Evolutionary conservation across 352 stramenopile species (phyloP), one percentile per base, ranked within the genome.

Genomic region (Phytophthora meadii): DNA sequence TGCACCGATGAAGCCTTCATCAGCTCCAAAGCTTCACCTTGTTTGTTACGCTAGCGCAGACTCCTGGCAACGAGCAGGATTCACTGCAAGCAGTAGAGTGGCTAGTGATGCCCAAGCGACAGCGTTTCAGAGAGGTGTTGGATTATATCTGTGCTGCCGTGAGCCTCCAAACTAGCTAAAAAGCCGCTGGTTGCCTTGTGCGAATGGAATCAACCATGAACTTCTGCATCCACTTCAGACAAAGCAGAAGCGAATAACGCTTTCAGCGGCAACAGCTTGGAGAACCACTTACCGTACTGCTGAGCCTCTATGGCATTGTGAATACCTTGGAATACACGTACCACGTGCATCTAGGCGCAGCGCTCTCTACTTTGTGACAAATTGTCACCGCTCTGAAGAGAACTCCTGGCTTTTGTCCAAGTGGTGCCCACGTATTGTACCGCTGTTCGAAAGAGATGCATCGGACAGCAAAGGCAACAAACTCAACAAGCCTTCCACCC

Each of bases 381-480:
- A 22, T 22, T 22, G 22, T 22, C 36, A 42, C 36, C 36, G 10
- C 5, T 40, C 5, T 12, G 11, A 40, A 40, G 27, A 30, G 27
- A 40, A 11, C 34, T n/a, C 14, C 14, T n/a, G 34, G 4, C 34
- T 40, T 40, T n/a, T n/a, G 14, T 12, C 34, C 34, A 12, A n/a
- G 11, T 11, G 41, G n/a, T 7, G 12, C 19, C 32, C 6, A 32
- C 2, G 22, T 22, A 22, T 7, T 19, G 24, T 56, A 24, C 40
- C 40, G 53, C 52, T 63, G 46, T 54, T 55, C 53, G 53, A 64
- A 69, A 58, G 37, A 46, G 61, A 40, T 10, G 24, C 37, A 54
- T 60, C 62, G 47, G 49, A 63, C 55, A 70, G 55, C 54, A 65
- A 68, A 62, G 55, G 14, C 47, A 50, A 55, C 49, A 39, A 2